Percentiles rank a stretch among this genome's conserved stretches.
These are phyloP conservation scores for Phytophthora megakarya DNA, from an alignment of 352 stramenopile species.

Conservation along the genomic window DNA sequence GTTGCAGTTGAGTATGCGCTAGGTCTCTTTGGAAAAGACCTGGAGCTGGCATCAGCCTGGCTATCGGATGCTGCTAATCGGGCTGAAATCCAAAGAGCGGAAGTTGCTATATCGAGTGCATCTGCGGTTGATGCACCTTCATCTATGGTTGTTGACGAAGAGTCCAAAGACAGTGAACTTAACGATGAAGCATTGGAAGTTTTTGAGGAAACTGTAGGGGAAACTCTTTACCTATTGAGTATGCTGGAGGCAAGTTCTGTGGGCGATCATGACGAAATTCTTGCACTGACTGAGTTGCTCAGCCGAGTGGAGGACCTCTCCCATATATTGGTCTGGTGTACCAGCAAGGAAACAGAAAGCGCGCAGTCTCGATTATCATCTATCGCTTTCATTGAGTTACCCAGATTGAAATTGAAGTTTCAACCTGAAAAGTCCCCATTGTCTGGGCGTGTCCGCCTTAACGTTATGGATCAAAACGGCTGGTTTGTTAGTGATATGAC, in stretches of 20 bases:
- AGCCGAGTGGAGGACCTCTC: constrained; percentile 96
- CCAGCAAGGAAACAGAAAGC: constrained; percentile 27
- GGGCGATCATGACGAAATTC: constrained; percentile 39
- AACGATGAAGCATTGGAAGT: constrained; percentile 63
- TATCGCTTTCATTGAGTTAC: constrained; percentile 97
- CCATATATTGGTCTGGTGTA: constrained; percentile 97
- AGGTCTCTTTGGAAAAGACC: constrained; percentile 63
- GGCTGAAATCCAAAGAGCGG: constrained; percentile 68
- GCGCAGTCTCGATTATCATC: constrained; percentile 24
- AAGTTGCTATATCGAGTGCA: constrained; percentile 24
- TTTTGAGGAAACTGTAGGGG: constrained; percentile 58
- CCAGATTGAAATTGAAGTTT: constrained; percentile 97
- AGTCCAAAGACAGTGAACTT: constrained; percentile 52
- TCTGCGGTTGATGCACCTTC: constrained; percentile 5
- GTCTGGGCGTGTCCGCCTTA: constrained; percentile 56
- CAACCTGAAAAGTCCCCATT: constrained; percentile 56
- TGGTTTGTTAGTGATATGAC: constrained; percentile 84
- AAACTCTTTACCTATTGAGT: constrained; percentile 94
- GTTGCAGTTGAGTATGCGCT: constrained; percentile 68
- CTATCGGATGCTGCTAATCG: constrained; percentile 60
- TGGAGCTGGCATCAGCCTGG: constrained; percentile 71
- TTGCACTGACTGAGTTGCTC: constrained; percentile 89
- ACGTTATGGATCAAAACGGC: constrained; percentile 81
- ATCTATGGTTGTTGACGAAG: constrained; percentile 56
- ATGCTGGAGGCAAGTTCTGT: constrained; percentile 81